Evolutionary conservation across 371 early-diverging fungal genomes (phyloP), one percentile per base, ranked within the genome.

Genomic region (Syncephalis plumigaleata): DNA sequence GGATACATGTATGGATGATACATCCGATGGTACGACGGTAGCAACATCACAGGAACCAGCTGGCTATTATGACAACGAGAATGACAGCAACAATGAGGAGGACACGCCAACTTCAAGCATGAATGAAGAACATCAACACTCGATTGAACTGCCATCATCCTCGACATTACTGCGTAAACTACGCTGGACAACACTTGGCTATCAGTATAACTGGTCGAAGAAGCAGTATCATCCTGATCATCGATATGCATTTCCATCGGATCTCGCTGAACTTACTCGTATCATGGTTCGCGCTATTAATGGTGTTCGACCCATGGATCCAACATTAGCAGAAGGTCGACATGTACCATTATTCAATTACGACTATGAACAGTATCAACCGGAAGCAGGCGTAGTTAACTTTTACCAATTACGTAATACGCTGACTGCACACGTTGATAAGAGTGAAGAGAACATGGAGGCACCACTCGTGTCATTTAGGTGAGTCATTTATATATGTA

Each of bases 341-440:
- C 18, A 23, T 24, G 7, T 53, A 53, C 18, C 49, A 51, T 1
- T 58, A 61, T 42, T 20, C 53, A 53, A 57, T 13, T 82, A 75
- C 48, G 48, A 60, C n/a, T 64, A 59, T 9, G 50, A 60, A 0
- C 56, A 70, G 39, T 92, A 71, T 55, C 57, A 56, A 22, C 71
- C 91, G 36, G 88, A 97, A 59, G 96, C 92, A 5, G 98, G 95
- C 11, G 84, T 97, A 1, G 57, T 95, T 26, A 97, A 97, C 57
- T 94, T 81, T 57, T 97, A 97, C 54, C 84, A 85, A 45, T 67
- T 72, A 43, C 68, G 74, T 36, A 87, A 91, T 58, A 65, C 84
- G 2, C 60, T 97, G 46, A 91, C 86, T 72, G 92, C 81, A 7
- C 98, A 97, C 63, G 89, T 91, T 18, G 98, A 97, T 60, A 68